These are phyloP conservation scores for Berberis thunbergii DNA, from an alignment of 164 flowering plant species.

Conservation along the genomic window DNA sequence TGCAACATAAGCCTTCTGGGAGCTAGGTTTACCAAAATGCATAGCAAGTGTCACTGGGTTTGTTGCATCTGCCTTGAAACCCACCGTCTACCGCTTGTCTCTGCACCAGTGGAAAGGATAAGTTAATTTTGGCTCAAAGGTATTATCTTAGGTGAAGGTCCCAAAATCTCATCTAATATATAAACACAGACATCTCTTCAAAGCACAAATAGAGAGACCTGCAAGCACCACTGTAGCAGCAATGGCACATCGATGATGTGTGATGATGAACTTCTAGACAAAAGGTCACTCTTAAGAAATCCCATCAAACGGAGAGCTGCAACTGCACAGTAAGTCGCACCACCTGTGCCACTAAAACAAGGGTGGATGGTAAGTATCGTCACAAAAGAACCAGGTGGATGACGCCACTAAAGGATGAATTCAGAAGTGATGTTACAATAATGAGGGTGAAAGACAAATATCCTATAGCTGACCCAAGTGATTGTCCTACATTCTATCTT, in stretches of 20 bases:
- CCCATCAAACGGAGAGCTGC: constrained; percentile 95
- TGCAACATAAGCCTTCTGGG: neutral
- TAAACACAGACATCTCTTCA: neutral
- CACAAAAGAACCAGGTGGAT: no score
- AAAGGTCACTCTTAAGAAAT: constrained; percentile 47
- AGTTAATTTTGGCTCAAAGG: neutral
- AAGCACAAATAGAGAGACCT: constrained; percentile 35
- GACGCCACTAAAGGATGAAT: no score
- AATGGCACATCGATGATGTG: constrained; percentile 42
- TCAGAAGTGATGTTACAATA: neutral
- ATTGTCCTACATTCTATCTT: no score
- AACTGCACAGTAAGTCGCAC: constrained; percentile 91
- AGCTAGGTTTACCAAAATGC: constrained; percentile 74
- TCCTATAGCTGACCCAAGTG: no score
- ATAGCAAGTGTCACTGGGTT: constrained; percentile 84
- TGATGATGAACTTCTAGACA: constrained; percentile 30
- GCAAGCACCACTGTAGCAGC: constrained; percentile 80
- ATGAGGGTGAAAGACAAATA: neutral
- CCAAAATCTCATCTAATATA: no score
- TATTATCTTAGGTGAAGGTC: no score
- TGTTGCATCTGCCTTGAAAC: constrained; percentile 88
- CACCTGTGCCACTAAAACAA: constrained; percentile 76
- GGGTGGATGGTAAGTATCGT: constrained; percentile 7
- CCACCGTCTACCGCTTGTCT: constrained; percentile 89
- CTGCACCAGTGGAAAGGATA: constrained; percentile 26